Conservation (phyloP, 768 basidiomycete species). For the Phlegmacium glaucopus region DNA sequence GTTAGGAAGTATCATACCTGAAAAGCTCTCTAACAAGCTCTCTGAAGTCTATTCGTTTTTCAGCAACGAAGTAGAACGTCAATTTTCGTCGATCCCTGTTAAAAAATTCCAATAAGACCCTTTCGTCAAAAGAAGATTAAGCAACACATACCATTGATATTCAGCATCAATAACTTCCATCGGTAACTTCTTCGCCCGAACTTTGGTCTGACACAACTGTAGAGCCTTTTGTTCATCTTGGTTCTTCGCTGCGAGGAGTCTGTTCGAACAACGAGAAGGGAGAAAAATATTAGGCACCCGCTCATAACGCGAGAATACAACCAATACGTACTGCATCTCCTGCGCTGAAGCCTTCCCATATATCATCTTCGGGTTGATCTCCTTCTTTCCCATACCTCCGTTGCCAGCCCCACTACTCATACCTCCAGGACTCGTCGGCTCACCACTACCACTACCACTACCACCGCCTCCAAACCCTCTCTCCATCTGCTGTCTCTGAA, state of each 20-base stretch:
- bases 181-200: slow-evolving; percentile 88
- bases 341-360: slow-evolving; percentile 82
- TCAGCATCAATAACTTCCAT: slow-evolving; percentile 99
- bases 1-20: slow-evolving; percentile 49
- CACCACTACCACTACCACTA: slow-evolving; percentile 37
- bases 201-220: slow-evolving; percentile 87
- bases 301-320: slow-evolving; percentile 1
- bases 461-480: slow-evolving; percentile 35
- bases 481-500: slow-evolving; percentile 78
- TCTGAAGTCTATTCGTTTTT: slow-evolving; percentile 93
- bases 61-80: slow-evolving; percentile 97
- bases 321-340: slow-evolving; percentile 64
- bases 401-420: slow-evolving; percentile 24
- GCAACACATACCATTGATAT: slow-evolving; percentile 82
- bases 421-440: slow-evolving; percentile 49
- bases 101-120: not conserved
- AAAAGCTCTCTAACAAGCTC: slow-evolving; percentile 95
- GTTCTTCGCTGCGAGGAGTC: slow-evolving; percentile 75
- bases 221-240: slow-evolving; percentile 93
- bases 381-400: slow-evolving; percentile 66
- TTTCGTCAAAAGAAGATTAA: not conserved
- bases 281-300: slow-evolving; percentile 8
- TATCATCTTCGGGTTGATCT: slow-evolving; percentile 96
- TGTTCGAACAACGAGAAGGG: slow-evolving; percentile 27
- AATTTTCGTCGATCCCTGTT: slow-evolving; percentile 94